Conservation (phyloP, 805 yeast genomes). For the Sungouiozyma ichnusensis region DNA sequence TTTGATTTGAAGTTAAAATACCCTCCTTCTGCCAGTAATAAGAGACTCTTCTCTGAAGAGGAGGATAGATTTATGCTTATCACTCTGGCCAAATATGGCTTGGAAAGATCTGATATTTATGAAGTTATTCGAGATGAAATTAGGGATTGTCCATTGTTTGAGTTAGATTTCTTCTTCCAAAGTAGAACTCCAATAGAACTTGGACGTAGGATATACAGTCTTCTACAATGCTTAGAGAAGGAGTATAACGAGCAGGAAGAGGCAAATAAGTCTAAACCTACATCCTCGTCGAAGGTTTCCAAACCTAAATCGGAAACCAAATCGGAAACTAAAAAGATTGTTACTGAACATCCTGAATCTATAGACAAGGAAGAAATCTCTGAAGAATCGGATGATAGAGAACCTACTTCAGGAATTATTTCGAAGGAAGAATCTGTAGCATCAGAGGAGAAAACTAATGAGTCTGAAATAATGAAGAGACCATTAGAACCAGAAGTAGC, state of each 20-base stretch:
- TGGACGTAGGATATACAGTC: conserved; percentile 70
- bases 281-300: not conserved
- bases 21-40: conserved; percentile 50
- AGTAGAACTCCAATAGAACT: conserved; percentile 73
- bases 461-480: not conserved
- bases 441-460: not conserved
- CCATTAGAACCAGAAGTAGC: not conserved
- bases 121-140: conserved; percentile 73
- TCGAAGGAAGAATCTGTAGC: not conserved
- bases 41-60: conserved; percentile 68
- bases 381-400: not conserved
- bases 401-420: not conserved
- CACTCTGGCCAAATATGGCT: conserved; percentile 68
- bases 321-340: not conserved
- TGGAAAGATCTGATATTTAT: conserved; percentile 68
- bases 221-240: conserved; percentile 62
- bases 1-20: conserved; percentile 63
- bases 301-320: not conserved
- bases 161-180: conserved; percentile 82
- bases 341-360: not conserved
- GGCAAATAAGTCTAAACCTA: not conserved
- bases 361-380: not conserved
- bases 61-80: conserved; percentile 84
- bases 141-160: conserved; percentile 64
- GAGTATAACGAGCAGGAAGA: conserved; percentile 31